A percentile compares a stretch with the other conserved stretches of the same genome.
phyloP scores from a whole-genome alignment of 2,329 filamentous ascomycete species.

The Ceratocystis cubensis region DNA sequence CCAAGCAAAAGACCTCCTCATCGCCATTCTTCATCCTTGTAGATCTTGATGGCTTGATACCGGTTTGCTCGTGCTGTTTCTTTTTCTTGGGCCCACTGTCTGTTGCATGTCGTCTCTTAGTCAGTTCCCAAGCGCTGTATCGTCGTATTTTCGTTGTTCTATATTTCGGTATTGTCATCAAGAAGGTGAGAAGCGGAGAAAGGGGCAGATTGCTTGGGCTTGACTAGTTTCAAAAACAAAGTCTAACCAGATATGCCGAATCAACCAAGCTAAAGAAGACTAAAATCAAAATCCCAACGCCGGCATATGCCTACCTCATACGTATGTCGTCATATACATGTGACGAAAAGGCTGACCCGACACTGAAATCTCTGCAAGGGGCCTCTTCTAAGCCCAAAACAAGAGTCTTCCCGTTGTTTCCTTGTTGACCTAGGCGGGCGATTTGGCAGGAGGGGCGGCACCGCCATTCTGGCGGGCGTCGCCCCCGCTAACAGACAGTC shows the following conservation, averaged over 20 bases:
- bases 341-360: conserved; percentile 1
- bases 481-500: conserved; percentile 54
- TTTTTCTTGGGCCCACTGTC: neutral
- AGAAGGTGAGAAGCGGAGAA: neutral
- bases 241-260: conserved; percentile 5
- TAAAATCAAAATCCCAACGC: conserved; percentile 8
- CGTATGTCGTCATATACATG: conserved; percentile 1
- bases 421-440: conserved; percentile 37
- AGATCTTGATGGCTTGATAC: conserved; percentile 11
- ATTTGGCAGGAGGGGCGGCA: conserved; percentile 45
- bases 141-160: neutral
- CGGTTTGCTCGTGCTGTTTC: neutral
- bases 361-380: conserved; percentile 5
- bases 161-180: neutral
- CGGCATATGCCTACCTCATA: conserved; percentile 7
- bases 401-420: conserved; percentile 2
- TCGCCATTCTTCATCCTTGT: neutral
- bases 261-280: conserved; percentile 8
- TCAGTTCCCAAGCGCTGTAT: neutral
- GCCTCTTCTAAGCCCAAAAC: neutral
- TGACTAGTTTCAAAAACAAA: conserved; percentile 9
- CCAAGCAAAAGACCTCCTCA: conserved; percentile 9
- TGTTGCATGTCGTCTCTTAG: neutral
- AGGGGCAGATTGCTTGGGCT: conserved; percentile 1
- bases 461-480: conserved; percentile 52